Conservation (phyloP, 2,329 filamentous ascomycete genomes). For the Spiromastix sp. region DNA sequence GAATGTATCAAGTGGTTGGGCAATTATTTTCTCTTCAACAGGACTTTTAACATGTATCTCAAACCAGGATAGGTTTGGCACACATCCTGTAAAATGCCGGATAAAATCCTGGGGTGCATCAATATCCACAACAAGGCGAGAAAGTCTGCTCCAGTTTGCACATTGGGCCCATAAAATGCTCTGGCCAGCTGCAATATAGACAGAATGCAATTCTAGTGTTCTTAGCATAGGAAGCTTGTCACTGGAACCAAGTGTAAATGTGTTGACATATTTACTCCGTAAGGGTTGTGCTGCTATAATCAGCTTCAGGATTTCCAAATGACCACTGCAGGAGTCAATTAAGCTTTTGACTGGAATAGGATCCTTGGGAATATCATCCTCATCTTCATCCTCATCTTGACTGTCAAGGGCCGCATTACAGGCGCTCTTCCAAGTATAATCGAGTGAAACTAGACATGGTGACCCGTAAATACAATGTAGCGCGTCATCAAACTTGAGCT, state of each 20-base stretch:
- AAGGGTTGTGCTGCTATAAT: neutral
- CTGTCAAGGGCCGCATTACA: neutral
- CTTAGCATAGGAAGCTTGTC: too few relatives aligned
- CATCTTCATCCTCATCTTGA: neutral
- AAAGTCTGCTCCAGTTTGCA: constrained; percentile 2
- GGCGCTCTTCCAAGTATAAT: constrained; percentile 1
- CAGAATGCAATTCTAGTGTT: too few relatives aligned
- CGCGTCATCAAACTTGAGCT: too few relatives aligned
- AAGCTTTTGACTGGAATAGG: too few relatives aligned
- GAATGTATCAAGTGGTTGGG: neutral
- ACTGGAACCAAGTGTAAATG: too few relatives aligned
- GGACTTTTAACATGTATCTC: constrained; percentile 2
- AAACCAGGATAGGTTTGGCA: constrained; percentile 3
- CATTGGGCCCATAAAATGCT: too few relatives aligned
- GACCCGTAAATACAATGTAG: too few relatives aligned
- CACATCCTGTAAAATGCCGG: neutral
- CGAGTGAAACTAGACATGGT: constrained; percentile 1
- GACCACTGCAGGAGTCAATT: neutral
- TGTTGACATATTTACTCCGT: too few relatives aligned
- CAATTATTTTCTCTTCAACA: neutral
- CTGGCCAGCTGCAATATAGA: too few relatives aligned
- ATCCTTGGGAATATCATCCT: neutral
- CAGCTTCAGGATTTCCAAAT: constrained; percentile 3
- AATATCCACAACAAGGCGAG: constrained; percentile 1
- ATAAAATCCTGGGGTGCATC: constrained; percentile 2